A percentile compares a stretch with the other conserved stretches of the same genome.
These are phyloP conservation scores for Eremothecium gossypii DNA, from an alignment of 1,139 yeast genomes.

Conservation along the genomic window DNA sequence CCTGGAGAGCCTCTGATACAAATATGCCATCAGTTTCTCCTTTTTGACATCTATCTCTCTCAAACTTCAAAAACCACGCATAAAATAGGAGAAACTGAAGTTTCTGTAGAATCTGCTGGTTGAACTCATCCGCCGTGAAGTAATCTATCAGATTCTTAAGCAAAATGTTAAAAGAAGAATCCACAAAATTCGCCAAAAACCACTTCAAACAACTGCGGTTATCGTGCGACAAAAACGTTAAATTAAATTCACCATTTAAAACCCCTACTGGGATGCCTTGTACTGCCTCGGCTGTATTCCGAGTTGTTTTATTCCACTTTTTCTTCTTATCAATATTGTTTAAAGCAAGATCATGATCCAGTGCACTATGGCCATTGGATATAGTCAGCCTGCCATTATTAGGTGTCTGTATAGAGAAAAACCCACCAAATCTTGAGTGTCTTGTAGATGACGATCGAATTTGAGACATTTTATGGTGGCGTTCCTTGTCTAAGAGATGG, in stretches of 20 bases:
- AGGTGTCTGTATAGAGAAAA: constrained; percentile 57
- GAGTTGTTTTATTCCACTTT: constrained; percentile 47
- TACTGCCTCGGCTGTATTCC: constrained; percentile 39
- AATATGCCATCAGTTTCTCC: constrained; percentile 21
- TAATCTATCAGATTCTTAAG: constrained; percentile 44
- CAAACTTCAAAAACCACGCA: constrained; percentile 60
- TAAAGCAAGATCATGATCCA: constrained; percentile 41
- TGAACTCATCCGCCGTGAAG: constrained; percentile 39
- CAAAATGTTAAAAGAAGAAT: constrained; percentile 68
- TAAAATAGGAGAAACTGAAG: constrained; percentile 50
- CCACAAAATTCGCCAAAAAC: constrained; percentile 53
- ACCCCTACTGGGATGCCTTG: constrained; percentile 30
- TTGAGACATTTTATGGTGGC: constrained; percentile 41
- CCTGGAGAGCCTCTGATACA: constrained; percentile 59
- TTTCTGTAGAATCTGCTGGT: constrained; percentile 27
- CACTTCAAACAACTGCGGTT: constrained; percentile 32
- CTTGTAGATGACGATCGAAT: constrained; percentile 54
- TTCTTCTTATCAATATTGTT: constrained; percentile 57
- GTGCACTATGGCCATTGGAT: constrained; percentile 66
- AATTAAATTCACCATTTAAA: constrained; percentile 28
- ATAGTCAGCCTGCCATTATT: constrained; percentile 54
- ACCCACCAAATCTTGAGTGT: constrained; percentile 87
- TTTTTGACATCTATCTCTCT: constrained; percentile 26
- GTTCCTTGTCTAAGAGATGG: constrained; percentile 51
- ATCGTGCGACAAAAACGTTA: constrained; percentile 27